Conservation (phyloP, 176 grass and related monocot species). For the Neostapfia colusana region DNA sequence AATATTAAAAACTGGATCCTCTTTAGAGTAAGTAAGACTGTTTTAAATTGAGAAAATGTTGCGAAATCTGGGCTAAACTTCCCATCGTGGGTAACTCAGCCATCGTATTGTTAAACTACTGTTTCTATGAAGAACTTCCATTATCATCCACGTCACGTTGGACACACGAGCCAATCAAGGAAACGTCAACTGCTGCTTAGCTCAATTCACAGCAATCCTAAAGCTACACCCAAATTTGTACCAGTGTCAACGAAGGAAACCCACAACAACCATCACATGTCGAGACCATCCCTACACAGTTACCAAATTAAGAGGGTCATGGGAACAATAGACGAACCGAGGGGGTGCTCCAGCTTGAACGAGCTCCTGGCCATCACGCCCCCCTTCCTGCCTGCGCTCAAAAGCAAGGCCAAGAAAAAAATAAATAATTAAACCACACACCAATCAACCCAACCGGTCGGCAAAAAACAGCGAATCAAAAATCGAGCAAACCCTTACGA, state of each 20-base stretch:
- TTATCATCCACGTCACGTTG: background rate
- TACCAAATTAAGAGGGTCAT: background rate
- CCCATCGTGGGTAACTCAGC: background rate
- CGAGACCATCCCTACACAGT: background rate
- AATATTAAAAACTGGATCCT: background rate
- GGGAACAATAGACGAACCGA: conserved; percentile 50
- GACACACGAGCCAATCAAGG: background rate
- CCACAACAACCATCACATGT: background rate
- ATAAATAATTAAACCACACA: background rate
- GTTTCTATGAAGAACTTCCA: background rate
- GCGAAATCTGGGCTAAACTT: background rate
- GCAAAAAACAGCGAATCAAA: background rate
- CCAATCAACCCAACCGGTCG: conserved; percentile 13
- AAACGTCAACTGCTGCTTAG: background rate
- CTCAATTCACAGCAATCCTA: background rate
- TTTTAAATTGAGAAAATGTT: too few species aligned
- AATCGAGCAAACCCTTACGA: conserved; percentile 11
- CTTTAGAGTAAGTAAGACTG: background rate
- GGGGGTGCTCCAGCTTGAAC: conserved; percentile 94
- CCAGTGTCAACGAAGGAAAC: background rate
- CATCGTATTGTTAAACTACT: background rate
- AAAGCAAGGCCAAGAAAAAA: background rate
- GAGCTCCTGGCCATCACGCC: conserved; percentile 82
- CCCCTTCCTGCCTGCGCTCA: conserved; percentile 25
- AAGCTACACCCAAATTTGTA: background rate